Evolutionary conservation across 2,329 filamentous ascomycete genomes (phyloP), one percentile per base, ranked within the genome.

Genomic region (Ceratocystis destructans): DNA sequence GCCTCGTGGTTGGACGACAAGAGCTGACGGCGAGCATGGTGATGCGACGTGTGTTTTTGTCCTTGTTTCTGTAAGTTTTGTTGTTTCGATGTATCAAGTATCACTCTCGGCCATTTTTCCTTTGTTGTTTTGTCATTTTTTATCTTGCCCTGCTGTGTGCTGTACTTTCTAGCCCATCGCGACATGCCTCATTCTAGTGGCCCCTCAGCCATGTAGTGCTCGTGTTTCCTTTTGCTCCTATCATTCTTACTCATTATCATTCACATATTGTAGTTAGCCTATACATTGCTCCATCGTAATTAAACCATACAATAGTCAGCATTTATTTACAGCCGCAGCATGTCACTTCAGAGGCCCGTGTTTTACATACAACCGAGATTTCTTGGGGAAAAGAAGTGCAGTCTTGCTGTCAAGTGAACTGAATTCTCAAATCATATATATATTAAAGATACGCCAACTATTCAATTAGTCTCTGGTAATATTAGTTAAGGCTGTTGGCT

Each of bases 1-100:
- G 48, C 33, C 41, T 61, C 41, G 61, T 61, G 57, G 57, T 31
- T 62, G 20, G 48, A 66, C n/a, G 45, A 62, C n/a, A 59, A 41
- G 53, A 50, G 10, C 25, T 25, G 28, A 25, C 12, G 5, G 41
- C 31, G 44, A 28, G 46, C 6, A 44, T 22, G 62, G 5, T 63
- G 10, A 48, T 53, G 28, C 59, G 44, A 41, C 8, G 22, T 33
- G 25, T 41, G 25, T 28, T 45, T 41, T 50, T 33, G 17, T 64
- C 17, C 28, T 64, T n/a, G 45, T 62, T 62, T 46, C 61, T 57
- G 45, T 62, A 25, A 37, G 45, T 66, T 41, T 41, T 57, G 31
- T 25, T 65, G 44, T 61, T 62, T 55, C 31, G 20, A 55, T 66
- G 20, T 65, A 48, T 31, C 44, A 25, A 25, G 31, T 63, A 45